A percentile compares a stretch with the other conserved stretches of the same genome.
These are phyloP conservation scores for Neurospora cerealis DNA, from an alignment of 495 filamentous ascomycete species.

Conservation along the genomic window DNA sequence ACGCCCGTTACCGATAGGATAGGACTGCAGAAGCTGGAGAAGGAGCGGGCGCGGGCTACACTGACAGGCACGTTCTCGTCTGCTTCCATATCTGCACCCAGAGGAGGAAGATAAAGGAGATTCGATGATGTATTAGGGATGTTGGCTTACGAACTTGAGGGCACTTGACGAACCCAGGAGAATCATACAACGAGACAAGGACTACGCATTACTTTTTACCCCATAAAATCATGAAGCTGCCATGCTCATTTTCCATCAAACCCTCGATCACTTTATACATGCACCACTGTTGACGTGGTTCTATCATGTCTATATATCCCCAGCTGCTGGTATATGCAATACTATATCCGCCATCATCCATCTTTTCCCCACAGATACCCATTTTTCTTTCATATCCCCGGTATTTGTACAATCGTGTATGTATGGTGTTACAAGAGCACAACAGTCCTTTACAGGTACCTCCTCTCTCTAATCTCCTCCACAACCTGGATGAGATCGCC, in stretches of 20 bases:
- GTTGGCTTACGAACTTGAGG: neutral
- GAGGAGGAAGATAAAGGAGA: constrained; percentile 2
- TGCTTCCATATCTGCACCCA: constrained; percentile 18
- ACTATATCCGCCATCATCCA: neutral
- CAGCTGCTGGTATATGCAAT: neutral
- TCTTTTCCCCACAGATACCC: neutral
- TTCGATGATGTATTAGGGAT: neutral
- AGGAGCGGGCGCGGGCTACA: constrained; percentile 28
- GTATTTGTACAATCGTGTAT: neutral
- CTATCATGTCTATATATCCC: neutral
- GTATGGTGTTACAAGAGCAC: neutral
- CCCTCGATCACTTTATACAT: neutral
- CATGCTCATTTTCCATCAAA: neutral
- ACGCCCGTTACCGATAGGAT: constrained; percentile 75
- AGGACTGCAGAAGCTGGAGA: constrained; percentile 43
- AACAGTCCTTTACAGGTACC: constrained; percentile 41
- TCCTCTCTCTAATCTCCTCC: constrained; percentile 66
- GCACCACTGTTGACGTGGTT: neutral
- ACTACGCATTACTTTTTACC: neutral
- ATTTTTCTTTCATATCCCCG: neutral
- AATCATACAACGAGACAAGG: neutral
- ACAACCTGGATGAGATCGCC: constrained; percentile 84
- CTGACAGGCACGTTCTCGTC: constrained; percentile 23
- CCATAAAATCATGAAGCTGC: neutral
- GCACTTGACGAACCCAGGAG: neutral